These are phyloP conservation scores for Hamamelis virginiana DNA, from an alignment of 164 flowering plant species.

Conservation along the genomic window DNA sequence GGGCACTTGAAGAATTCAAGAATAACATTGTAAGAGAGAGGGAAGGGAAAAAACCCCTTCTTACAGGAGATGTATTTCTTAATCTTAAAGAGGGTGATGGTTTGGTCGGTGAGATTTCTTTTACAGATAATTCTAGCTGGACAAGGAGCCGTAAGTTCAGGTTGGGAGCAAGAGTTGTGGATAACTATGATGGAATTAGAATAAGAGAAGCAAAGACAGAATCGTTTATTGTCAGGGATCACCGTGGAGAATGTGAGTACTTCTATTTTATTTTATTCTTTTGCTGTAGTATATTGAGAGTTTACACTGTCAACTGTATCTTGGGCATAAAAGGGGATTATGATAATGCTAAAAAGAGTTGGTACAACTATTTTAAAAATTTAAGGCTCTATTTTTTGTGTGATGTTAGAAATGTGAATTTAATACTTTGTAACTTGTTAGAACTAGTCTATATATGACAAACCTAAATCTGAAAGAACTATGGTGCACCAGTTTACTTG, in stretches of 20 bases:
- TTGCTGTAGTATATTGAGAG: background rate
- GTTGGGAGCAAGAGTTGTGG: conserved; percentile 57
- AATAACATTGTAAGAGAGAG: conserved; percentile 56
- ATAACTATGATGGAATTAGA: conserved; percentile 31
- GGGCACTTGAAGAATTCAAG: conserved; percentile 60
- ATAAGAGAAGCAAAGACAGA: conserved; percentile 68
- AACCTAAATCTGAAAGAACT: too few species aligned
- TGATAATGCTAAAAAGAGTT: too few species aligned
- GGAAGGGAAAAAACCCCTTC: conserved; percentile 59
- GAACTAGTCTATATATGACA: too few species aligned
- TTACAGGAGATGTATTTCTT: conserved; percentile 54
- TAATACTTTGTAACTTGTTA: too few species aligned
- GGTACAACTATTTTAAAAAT: too few species aligned
- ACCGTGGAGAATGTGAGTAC: conserved; percentile 69
- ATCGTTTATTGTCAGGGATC: conserved; percentile 65
- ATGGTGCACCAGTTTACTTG: too few species aligned
- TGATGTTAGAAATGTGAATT: too few species aligned
- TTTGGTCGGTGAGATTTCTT: conserved; percentile 51
- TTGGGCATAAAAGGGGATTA: too few species aligned
- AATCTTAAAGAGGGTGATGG: conserved; percentile 67
- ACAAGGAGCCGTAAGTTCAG: conserved; percentile 62
- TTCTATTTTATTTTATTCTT: background rate
- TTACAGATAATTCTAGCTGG: conserved; percentile 67
- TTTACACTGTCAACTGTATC: too few species aligned
- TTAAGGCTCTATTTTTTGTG: too few species aligned